Conservation (phyloP, 1,284 basidiomycete species). For the Sanghuangporus sanghuang region DNA sequence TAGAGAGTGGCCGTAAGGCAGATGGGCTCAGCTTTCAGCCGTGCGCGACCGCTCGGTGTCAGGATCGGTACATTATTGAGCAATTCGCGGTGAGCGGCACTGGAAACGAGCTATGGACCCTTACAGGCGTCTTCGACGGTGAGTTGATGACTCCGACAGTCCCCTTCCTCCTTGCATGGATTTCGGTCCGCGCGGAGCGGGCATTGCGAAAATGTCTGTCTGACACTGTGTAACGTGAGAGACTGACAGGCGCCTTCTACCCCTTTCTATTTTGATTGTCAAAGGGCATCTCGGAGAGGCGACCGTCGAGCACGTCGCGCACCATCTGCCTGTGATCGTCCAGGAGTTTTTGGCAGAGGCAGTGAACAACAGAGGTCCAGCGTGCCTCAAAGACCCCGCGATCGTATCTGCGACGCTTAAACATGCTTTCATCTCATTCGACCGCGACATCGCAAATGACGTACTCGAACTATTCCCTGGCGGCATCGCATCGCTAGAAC, state of each 20-base stretch:
- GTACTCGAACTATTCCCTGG: conserved; percentile 29
- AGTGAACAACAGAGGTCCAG: conserved; percentile 29
- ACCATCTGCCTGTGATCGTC: conserved; percentile 64
- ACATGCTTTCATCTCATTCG: conserved; percentile 49
- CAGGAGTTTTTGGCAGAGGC: conserved; percentile 46
- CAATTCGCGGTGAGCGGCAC: conserved; percentile 20
- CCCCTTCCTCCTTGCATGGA: background rate
- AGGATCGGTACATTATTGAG: conserved; percentile 28
- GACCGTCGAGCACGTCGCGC: conserved; percentile 54
- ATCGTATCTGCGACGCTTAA: conserved; percentile 50
- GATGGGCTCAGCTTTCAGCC: conserved; percentile 28
- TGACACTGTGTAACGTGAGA: background rate
- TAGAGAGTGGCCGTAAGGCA: conserved; percentile 11
- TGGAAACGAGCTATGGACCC: conserved; percentile 23
- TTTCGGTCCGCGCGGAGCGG: background rate
- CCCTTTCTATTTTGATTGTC: background rate
- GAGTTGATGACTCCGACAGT: conserved; percentile 4
- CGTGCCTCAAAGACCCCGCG: conserved; percentile 27
- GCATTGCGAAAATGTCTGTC: background rate
- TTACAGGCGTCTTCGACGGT: conserved; percentile 31
- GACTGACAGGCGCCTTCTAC: background rate
- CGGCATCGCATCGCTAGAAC: conserved; percentile 19
- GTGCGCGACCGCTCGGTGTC: conserved; percentile 22
- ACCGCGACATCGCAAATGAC: conserved; percentile 31
- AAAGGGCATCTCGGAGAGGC: conserved; percentile 18